A percentile compares a stretch with the other conserved stretches of the same genome.
Evolutionary conservation across 2,329 filamentous ascomycete species (phyloP).

Genomic region (Cercospora sojina): DNA sequence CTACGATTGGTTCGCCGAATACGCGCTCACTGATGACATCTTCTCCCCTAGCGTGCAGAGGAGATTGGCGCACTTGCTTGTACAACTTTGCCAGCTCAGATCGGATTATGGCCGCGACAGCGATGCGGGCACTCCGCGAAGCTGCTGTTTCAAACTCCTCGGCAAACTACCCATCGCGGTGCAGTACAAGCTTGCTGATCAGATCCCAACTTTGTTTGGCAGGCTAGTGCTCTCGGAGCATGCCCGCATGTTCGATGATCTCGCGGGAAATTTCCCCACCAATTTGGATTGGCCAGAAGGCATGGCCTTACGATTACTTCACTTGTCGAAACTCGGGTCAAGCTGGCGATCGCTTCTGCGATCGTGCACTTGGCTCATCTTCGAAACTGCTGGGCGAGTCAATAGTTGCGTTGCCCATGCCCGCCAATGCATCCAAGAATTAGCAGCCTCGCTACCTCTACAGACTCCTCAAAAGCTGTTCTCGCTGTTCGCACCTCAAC

Average conservation of each 20-base stretch:
- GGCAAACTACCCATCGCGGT: slow-evolving; percentile 64
- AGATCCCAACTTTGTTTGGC: slow-evolving; percentile 72
- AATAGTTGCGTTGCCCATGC: slow-evolving; percentile 67
- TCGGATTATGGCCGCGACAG: slow-evolving; percentile 64
- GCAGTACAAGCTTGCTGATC: slow-evolving; percentile 71
- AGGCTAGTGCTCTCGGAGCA: slow-evolving; percentile 81
- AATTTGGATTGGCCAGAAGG: slow-evolving; percentile 71
- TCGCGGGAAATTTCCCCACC: slow-evolving; percentile 74
- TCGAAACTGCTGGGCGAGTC: slow-evolving; percentile 80
- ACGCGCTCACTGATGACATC: slow-evolving; percentile 64
- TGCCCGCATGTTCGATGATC: slow-evolving; percentile 78
- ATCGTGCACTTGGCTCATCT: slow-evolving; percentile 87
- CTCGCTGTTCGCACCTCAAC: slow-evolving; percentile 77
- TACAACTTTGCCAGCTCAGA: slow-evolving; percentile 65
- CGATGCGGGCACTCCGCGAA: slow-evolving; percentile 55
- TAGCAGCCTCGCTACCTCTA: slow-evolving; percentile 66
- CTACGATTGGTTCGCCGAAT: slow-evolving; percentile 73
- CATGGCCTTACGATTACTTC: slow-evolving; percentile 77
- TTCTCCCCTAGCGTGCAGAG: slow-evolving; percentile 69
- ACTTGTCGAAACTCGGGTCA: slow-evolving; percentile 74
- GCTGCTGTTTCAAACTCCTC: slow-evolving; percentile 73
- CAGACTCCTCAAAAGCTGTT: slow-evolving; percentile 70
- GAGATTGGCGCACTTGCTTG: slow-evolving; percentile 65
- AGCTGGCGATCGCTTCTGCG: slow-evolving; percentile 83
- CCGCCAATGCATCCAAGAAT: slow-evolving; percentile 64